Conservation (phyloP, 192 early-diverging fungal genomes). For the Piromyces finnis region DNA sequence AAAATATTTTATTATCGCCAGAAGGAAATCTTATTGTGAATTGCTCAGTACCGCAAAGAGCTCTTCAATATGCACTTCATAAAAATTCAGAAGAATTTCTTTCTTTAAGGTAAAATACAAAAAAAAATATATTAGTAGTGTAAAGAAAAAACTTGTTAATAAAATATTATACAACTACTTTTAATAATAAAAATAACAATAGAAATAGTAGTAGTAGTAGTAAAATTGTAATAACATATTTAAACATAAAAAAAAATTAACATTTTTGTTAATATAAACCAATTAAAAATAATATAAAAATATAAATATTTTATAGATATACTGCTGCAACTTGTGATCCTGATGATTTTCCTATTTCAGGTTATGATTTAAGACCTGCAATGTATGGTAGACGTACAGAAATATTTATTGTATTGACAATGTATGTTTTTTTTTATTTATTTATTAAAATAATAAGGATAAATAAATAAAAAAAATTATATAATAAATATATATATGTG, state of each 20-base stretch:
- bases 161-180: too few species aligned
- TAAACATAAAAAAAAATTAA: too few species aligned
- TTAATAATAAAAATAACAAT: too few species aligned
- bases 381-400: conserved; percentile 61
- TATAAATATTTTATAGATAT: conserved; percentile 38
- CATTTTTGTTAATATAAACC: too few species aligned
- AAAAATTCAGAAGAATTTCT: neutral
- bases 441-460: too few species aligned
- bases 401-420: conserved; percentile 81
- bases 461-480: too few species aligned
- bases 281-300: too few species aligned
- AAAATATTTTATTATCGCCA: neutral
- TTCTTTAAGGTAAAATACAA: neutral
- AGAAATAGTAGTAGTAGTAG: too few species aligned
- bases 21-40: neutral
- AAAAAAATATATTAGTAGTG: neutral
- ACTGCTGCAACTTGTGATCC: conserved; percentile 79
- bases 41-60: neutral
- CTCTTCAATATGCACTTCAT: neutral
- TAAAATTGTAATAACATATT: too few species aligned
- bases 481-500: too few species aligned
- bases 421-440: too few species aligned
- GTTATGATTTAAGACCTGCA: conserved; percentile 63
- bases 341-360: conserved; percentile 52
- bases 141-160: too few species aligned